A percentile compares a stretch with the other conserved stretches of the same genome.
Evolutionary conservation across 2,329 filamentous ascomycete genomes (phyloP).

Genomic region (Stromatinia cepivora): DNA sequence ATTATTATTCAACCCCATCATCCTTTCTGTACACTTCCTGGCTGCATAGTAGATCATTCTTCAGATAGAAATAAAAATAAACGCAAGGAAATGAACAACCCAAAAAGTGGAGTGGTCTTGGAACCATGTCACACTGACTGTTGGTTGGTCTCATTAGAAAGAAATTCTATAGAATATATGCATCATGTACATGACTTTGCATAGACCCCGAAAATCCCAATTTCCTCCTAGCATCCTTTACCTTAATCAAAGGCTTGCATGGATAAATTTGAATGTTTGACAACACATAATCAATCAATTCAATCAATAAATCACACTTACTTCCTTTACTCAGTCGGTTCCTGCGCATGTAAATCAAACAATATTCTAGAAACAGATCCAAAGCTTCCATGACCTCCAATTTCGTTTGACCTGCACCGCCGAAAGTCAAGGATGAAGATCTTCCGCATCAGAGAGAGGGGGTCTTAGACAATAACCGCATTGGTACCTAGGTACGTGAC

Average conservation of each 20-base stretch:
- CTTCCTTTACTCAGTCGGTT: neutral
- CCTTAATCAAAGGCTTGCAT: neutral
- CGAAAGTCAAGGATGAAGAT: slow-evolving; percentile 6
- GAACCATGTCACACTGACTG: neutral
- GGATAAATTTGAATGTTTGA: slow-evolving; percentile 12
- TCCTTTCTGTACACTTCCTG: neutral
- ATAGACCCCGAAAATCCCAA: slow-evolving; percentile 15
- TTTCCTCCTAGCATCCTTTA: slow-evolving; percentile 8
- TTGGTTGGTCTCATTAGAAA: neutral
- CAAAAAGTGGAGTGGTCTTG: neutral
- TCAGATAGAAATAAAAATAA: neutral
- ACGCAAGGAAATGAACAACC: slow-evolving; percentile 2
- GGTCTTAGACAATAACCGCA: slow-evolving; percentile 4
- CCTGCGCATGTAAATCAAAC: slow-evolving; percentile 24
- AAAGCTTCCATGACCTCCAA: slow-evolving; percentile 12
- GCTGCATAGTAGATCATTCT: neutral
- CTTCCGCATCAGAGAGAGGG: slow-evolving; percentile 15
- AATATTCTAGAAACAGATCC: slow-evolving; percentile 13
- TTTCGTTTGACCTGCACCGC: neutral
- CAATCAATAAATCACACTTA: neutral
- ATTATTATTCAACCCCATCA: neutral
- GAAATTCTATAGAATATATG: slow-evolving; percentile 1
- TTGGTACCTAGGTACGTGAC: neutral
- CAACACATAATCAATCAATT: slow-evolving; percentile 14
- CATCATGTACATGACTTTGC: slow-evolving; percentile 6